Percentiles rank a stretch among this genome's conserved stretches.
phyloP scores from a whole-genome alignment of 192 early-diverging fungal species.

The Coemansia sp. region DNA sequence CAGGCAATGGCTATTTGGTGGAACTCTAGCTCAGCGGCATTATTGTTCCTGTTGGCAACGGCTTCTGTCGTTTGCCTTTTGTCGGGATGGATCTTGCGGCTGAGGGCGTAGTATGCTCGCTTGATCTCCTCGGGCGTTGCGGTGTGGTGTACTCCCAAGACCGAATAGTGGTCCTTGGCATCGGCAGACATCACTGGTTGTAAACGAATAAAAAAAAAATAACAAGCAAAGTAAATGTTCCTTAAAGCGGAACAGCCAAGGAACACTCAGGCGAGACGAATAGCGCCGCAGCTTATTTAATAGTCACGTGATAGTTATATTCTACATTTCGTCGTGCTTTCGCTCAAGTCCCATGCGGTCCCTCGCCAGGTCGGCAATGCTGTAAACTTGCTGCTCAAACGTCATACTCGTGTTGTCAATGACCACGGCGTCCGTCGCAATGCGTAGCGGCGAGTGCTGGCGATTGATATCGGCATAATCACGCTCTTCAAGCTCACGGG shows the following conservation, averaged over 20 bases:
- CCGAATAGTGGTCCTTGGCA: slow-evolving; percentile 23
- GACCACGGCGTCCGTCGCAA: slow-evolving; percentile 70
- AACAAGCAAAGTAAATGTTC: background rate
- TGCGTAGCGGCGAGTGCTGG: slow-evolving; percentile 67
- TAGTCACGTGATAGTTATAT: background rate
- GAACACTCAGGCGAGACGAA: too few species aligned
- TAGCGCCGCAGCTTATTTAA: background rate
- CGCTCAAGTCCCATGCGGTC: slow-evolving; percentile 52
- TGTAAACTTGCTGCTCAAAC: slow-evolving; percentile 69
- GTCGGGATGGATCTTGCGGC: slow-evolving; percentile 41
- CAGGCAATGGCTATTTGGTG: slow-evolving; percentile 45
- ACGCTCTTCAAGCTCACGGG: slow-evolving; percentile 64
- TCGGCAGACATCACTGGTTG: background rate
- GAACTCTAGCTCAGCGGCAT: slow-evolving; percentile 12
- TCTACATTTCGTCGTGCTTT: slow-evolving; percentile 35
- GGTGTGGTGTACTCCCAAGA: slow-evolving; percentile 12
- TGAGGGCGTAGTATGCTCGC: slow-evolving; percentile 39
- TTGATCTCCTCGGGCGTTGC: slow-evolving; percentile 42
- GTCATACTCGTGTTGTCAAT: slow-evolving; percentile 75
- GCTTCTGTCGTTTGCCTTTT: slow-evolving; percentile 10
- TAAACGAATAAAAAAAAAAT: background rate
- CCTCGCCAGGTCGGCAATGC: slow-evolving; percentile 59
- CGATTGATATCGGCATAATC: slow-evolving; percentile 72
- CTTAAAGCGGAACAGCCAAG: background rate
- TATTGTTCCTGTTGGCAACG: background rate